Evolutionary conservation across 1,284 basidiomycete species (phyloP).

Genomic region (Pisolithus thermaeus): DNA sequence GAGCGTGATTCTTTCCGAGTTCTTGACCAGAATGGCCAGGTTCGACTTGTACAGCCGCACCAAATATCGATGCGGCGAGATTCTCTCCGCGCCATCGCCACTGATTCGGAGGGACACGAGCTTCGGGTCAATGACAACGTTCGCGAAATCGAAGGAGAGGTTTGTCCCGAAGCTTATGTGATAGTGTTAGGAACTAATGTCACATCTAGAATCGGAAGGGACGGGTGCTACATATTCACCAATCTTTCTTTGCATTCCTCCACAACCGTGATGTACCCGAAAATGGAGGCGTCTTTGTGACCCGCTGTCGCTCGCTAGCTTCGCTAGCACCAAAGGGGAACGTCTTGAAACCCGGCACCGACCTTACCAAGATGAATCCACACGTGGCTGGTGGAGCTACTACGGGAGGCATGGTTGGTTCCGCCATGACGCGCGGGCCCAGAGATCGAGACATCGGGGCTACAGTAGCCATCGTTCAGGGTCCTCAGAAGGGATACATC

Average conservation of each 20-base stretch:
- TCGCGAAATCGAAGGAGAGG: conserved; percentile 90
- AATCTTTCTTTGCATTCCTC: conserved; percentile 91
- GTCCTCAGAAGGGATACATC: conserved; percentile 86
- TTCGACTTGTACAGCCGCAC: conserved; percentile 86
- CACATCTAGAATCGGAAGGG: conserved; percentile 74
- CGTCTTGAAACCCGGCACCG: conserved; percentile 57
- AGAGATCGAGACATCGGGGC: conserved; percentile 82
- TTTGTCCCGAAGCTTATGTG: conserved; percentile 31
- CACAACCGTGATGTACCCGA: conserved; percentile 89
- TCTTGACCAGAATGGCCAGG: conserved; percentile 89
- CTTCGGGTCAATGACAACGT: conserved; percentile 85
- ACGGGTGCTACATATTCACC: conserved; percentile 90
- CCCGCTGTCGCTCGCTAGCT: conserved; percentile 71
- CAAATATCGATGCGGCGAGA: conserved; percentile 92
- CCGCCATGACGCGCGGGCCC: conserved; percentile 65
- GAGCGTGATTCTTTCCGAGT: conserved; percentile 95
- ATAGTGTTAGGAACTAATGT: not conserved
- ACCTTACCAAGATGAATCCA: conserved; percentile 97
- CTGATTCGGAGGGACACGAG: conserved; percentile 85
- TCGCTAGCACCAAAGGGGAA: conserved; percentile 84
- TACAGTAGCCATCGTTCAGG: conserved; percentile 78
- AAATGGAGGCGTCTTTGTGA: conserved; percentile 93
- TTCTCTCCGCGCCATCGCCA: conserved; percentile 81
- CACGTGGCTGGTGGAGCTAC: conserved; percentile 56
- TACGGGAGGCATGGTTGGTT: conserved; percentile 77